Evolutionary conservation across 805 yeast species (phyloP).

Genomic region (Metschnikowia proteae): DNA sequence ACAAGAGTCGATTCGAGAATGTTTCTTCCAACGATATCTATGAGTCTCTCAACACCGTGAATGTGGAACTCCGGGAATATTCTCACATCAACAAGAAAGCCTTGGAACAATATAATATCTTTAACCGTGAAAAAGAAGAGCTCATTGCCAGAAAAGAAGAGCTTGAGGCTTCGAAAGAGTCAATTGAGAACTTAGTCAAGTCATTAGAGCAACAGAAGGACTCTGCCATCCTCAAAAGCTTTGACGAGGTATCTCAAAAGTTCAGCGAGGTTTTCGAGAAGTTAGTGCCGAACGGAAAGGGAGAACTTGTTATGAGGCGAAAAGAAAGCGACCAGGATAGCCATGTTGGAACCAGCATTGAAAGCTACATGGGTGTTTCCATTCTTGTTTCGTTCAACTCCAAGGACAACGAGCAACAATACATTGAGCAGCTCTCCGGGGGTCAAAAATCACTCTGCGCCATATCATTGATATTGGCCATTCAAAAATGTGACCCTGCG

Average conservation of each 20-base stretch:
- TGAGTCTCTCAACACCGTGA: constrained; percentile 48
- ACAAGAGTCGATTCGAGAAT: constrained; percentile 35
- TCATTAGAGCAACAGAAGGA: constrained; percentile 75
- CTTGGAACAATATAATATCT: constrained; percentile 72
- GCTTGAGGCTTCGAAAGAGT: constrained; percentile 61
- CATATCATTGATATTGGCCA: constrained; percentile 85
- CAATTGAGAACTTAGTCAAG: constrained; percentile 68
- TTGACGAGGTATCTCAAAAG: constrained; percentile 67
- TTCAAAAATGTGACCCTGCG: constrained; percentile 94
- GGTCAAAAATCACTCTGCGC: constrained; percentile 98
- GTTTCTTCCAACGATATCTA: constrained; percentile 52
- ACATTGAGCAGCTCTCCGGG: constrained; percentile 89
- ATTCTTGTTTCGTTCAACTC: constrained; percentile 89
- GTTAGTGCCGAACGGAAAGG: constrained; percentile 81
- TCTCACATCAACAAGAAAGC: constrained; percentile 88
- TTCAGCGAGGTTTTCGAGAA: constrained; percentile 73
- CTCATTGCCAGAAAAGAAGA: constrained; percentile 63
- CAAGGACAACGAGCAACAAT: constrained; percentile 75
- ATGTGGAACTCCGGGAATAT: constrained; percentile 56
- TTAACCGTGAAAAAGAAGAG: constrained; percentile 68
- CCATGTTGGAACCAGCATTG: constrained; percentile 31
- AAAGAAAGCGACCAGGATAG: constrained; percentile 19
- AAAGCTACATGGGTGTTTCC: constrained; percentile 74
- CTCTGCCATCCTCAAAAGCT: constrained; percentile 75
- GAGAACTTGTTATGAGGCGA: constrained; percentile 64